These are phyloP conservation scores for Calophaca sinica DNA, from an alignment of 306 rosid species.

Conservation along the genomic window DNA sequence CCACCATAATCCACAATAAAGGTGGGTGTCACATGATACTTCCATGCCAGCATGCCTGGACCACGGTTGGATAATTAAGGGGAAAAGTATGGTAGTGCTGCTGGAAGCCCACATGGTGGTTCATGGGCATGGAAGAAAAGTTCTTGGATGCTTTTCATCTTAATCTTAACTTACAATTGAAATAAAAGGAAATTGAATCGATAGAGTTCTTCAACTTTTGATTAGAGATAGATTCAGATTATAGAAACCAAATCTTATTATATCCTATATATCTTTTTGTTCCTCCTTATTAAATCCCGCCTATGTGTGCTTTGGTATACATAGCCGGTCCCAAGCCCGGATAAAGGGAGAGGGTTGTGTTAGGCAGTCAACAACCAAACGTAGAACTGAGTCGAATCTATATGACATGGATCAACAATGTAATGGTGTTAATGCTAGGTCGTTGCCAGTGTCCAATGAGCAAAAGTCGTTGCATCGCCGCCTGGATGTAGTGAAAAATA, in stretches of 20 bases:
- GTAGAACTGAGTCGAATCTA: no score
- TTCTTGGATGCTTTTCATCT: conserved; percentile 25
- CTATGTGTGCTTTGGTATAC: no score
- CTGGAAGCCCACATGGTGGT: conserved; percentile 37
- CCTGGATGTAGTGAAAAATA: no score
- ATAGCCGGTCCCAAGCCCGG: no score
- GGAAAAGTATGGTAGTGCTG: conserved; percentile 20
- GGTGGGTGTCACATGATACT: conserved; percentile 43
- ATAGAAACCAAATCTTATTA: not conserved
- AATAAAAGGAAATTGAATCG: conserved; percentile 32
- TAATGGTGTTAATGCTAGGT: no score
- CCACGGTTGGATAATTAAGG: conserved; percentile 39
- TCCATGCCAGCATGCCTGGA: conserved; percentile 41
- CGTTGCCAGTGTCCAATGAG: no score
- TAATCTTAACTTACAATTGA: not conserved
- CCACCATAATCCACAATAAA: conserved; percentile 45
- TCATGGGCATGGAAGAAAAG: conserved; percentile 38
- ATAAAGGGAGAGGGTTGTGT: no score
- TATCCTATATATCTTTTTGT: not conserved
- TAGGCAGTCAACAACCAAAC: no score
- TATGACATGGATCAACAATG: no score
- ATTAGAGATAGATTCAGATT: not conserved
- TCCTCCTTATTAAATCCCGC: not conserved
- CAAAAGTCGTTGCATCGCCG: no score
- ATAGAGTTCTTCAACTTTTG: conserved; percentile 5